Conservation (phyloP, 139 green algal species). For the Trebouxia sp. region DNA sequence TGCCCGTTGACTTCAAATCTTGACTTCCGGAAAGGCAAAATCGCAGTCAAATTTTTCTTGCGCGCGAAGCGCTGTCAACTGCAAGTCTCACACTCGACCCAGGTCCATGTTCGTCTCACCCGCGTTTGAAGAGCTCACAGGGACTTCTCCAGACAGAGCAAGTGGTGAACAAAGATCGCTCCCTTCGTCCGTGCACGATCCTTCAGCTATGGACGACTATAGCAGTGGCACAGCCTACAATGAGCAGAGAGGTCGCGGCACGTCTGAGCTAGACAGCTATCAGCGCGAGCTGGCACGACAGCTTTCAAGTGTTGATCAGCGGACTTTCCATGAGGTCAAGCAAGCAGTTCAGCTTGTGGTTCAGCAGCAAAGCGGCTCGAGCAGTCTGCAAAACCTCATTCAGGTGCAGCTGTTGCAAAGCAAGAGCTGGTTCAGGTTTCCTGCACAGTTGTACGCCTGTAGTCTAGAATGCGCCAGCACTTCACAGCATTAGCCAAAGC, state of each 20-base stretch:
- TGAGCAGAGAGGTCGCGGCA: background rate
- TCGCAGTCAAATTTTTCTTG: background rate
- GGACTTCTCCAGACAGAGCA: no score
- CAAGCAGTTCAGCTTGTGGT: background rate
- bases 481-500: no score
- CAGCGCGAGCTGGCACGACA: background rate
- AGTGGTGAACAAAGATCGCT: background rate
- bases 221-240: background rate
- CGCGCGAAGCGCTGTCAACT: no score
- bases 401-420: no score
- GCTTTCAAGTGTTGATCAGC: background rate
- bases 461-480: no score
- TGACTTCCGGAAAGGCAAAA: background rate
- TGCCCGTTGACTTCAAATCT: background rate
- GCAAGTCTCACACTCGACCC: background rate
- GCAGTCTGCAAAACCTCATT: background rate
- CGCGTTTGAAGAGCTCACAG: background rate
- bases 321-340: slow-evolving; percentile 3
- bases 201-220: background rate
- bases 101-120: slow-evolving; percentile 10
- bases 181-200: background rate
- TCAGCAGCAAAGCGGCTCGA: background rate
- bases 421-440: no score
- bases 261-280: background rate
- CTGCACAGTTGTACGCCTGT: no score